phyloP scores from a whole-genome alignment of 805 yeast species.

The Candida saitoana region DNA sequence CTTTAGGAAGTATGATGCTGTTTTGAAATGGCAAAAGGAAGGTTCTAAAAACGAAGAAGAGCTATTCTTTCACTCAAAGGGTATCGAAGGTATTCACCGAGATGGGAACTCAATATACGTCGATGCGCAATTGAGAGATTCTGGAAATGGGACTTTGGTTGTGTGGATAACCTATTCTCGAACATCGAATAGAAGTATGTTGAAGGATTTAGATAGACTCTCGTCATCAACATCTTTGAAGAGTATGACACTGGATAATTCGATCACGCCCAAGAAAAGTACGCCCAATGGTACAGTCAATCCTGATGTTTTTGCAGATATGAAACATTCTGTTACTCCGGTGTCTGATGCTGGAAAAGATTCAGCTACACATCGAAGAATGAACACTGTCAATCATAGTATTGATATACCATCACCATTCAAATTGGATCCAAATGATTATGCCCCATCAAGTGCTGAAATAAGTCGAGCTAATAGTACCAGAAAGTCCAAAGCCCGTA shows the following conservation, averaged over 20 bases:
- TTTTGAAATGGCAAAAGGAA: slow-evolving; percentile 19
- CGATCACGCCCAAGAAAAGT: neutral
- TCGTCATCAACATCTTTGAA: slow-evolving; percentile 16
- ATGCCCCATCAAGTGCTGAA: slow-evolving; percentile 25
- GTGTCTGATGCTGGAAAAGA: neutral
- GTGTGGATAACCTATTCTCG: slow-evolving; percentile 88
- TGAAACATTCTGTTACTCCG: slow-evolving; percentile 2
- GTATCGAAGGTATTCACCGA: slow-evolving; percentile 63
- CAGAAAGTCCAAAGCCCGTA: slow-evolving; percentile 14
- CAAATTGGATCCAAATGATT: slow-evolving; percentile 39
- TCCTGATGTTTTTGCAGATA: neutral
- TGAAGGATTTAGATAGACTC: slow-evolving; percentile 24
- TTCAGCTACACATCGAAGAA: slow-evolving; percentile 1
- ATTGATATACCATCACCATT: slow-evolving; percentile 51
- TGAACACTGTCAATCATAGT: slow-evolving; percentile 4
- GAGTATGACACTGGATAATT: slow-evolving; percentile 6
- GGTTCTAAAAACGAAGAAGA: slow-evolving; percentile 37
- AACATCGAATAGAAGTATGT: slow-evolving; percentile 17
- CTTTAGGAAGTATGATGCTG: slow-evolving; percentile 65
- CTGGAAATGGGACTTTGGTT: slow-evolving; percentile 53
- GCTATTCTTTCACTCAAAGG: slow-evolving; percentile 57
- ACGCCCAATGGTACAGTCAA: neutral
- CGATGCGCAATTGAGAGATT: slow-evolving; percentile 78
- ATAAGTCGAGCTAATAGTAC: slow-evolving; percentile 34
- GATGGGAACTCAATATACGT: slow-evolving; percentile 65